phyloP scores from a whole-genome alignment of 148 eudicot genomes.

The Fallopia convolvulus region DNA sequence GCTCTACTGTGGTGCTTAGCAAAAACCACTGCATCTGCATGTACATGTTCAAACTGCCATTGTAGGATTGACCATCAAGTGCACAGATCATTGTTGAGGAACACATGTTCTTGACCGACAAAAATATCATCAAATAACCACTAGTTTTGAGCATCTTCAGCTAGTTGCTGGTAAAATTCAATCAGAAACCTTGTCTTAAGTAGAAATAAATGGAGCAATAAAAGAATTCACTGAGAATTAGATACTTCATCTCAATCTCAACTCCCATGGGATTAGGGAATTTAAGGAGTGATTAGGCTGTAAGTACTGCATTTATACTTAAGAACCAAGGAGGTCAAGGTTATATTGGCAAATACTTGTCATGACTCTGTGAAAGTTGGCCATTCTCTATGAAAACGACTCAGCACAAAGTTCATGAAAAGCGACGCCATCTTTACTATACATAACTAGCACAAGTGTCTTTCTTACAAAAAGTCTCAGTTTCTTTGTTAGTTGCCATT shows the following conservation, averaged over 20 bases:
- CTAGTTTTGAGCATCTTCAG: background rate
- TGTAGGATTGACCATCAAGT: background rate
- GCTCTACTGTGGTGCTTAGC: background rate
- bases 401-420: background rate
- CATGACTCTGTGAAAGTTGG: background rate
- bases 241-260: background rate
- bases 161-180: background rate
- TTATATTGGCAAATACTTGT: background rate
- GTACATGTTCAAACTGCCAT: background rate
- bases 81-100: background rate
- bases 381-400: background rate
- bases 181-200: background rate
- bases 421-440: background rate
- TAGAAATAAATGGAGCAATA: background rate
- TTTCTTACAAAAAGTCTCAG: background rate
- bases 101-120: background rate
- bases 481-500: background rate
- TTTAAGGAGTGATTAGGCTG: conserved; percentile 4
- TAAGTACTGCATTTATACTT: background rate
- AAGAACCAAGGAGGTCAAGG: background rate
- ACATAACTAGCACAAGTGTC: background rate
- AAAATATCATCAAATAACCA: background rate
- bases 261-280: background rate
- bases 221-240: background rate
- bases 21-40: background rate